Percentiles rank a stretch among this genome's conserved stretches.
These are phyloP conservation scores for Diaporthe nobilis DNA, from an alignment of 2,329 filamentous ascomycete genomes.

Conservation along the genomic window DNA sequence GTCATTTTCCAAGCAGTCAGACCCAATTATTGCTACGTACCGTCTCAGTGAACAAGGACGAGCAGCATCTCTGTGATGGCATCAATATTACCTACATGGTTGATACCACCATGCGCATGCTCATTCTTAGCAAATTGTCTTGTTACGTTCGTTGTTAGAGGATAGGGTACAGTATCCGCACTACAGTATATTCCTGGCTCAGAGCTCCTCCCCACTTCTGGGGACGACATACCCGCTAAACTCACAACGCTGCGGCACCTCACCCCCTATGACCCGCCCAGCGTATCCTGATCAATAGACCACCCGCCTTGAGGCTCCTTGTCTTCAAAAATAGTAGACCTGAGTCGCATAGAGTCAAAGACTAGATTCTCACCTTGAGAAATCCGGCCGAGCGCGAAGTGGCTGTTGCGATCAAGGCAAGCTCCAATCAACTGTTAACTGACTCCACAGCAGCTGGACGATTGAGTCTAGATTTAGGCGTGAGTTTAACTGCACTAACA, in stretches of 20 bases:
- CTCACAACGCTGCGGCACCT: neutral
- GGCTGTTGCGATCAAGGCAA: conserved; percentile 7
- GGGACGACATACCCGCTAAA: neutral
- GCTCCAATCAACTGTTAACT: neutral
- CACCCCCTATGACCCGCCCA: neutral
- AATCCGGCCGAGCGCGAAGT: neutral
- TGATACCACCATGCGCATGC: neutral
- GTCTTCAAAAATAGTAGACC: neutral
- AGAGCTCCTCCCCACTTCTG: neutral
- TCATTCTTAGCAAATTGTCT: neutral
- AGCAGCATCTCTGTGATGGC: neutral
- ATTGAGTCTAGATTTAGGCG: neutral
- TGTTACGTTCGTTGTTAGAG: neutral
- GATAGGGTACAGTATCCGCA: neutral
- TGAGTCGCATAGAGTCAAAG: neutral
- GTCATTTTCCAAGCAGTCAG: neutral
- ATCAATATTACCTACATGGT: neutral
- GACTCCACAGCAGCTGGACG: neutral
- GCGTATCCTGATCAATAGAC: neutral
- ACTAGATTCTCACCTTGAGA: neutral
- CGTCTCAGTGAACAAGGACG: neutral
- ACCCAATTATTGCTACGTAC: neutral
- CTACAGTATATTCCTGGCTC: neutral
- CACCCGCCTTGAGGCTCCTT: neutral
- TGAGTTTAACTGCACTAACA: neutral